Evolutionary conservation across 2,329 filamentous ascomycete species (phyloP).

Genomic region (Cyphellophora attinorum): DNA sequence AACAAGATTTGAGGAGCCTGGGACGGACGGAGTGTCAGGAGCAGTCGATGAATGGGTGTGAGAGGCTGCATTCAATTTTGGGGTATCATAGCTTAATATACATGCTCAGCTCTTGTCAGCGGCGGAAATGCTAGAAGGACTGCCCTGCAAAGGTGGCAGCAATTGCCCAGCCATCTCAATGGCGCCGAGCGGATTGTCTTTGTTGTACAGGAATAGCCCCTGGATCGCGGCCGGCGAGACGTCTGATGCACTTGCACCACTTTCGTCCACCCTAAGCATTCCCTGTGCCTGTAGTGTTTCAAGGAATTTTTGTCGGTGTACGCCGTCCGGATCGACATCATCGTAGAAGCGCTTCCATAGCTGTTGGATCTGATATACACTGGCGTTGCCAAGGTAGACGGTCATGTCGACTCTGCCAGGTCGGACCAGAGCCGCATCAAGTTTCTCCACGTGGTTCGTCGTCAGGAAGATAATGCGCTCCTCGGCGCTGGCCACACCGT

Average conservation of each 20-base stretch:
- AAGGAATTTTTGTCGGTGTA: constrained; percentile 60
- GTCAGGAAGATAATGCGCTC: constrained; percentile 91
- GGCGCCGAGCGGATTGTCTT: constrained; percentile 78
- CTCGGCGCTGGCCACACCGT: constrained; percentile 89
- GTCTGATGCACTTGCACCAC: background rate
- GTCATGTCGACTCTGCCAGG: constrained; percentile 93
- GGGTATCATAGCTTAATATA: no score
- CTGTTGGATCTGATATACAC: constrained; percentile 68
- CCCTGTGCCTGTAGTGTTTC: constrained; percentile 58
- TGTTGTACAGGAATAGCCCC: constrained; percentile 91
- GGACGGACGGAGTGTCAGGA: no score
- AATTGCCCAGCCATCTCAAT: constrained; percentile 58
- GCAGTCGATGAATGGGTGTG: no score
- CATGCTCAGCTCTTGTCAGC: no score
- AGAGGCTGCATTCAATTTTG: no score
- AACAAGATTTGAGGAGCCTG: no score
- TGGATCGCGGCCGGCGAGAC: constrained; percentile 62
- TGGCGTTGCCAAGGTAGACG: constrained; percentile 79
- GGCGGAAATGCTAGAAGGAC: no score
- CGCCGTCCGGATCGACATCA: constrained; percentile 59
- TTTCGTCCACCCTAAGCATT: constrained; percentile 49
- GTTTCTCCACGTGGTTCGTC: constrained; percentile 82
- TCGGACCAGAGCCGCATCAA: constrained; percentile 74
- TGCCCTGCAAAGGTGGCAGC: no score
- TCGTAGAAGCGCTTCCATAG: constrained; percentile 97